Conservation (phyloP, 2,329 filamentous ascomycete species). For the Colletotrichum viniferum region DNA sequence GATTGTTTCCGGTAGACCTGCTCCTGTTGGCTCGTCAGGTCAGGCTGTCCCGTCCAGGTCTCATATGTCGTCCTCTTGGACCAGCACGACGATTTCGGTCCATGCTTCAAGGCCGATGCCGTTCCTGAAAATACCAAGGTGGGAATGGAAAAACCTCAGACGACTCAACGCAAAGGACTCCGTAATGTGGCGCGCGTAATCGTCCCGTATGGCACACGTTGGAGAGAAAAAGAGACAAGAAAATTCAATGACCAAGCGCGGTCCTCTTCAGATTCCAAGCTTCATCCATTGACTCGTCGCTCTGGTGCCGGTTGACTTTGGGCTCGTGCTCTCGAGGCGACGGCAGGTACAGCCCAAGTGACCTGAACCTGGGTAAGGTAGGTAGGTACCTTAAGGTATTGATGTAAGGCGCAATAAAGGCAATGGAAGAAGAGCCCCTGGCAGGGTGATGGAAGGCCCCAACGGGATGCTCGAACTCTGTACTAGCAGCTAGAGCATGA, state of each 20-base stretch:
- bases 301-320: neutral
- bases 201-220: neutral
- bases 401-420: neutral
- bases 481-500: neutral
- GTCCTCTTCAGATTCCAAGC: neutral
- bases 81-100: neutral
- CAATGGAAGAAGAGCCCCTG: neutral
- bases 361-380: neutral
- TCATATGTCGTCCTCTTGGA: neutral
- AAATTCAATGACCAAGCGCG: neutral
- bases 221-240: neutral
- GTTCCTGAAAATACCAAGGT: neutral
- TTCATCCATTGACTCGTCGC: neutral
- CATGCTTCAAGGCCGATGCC: neutral
- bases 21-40: neutral
- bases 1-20: neutral
- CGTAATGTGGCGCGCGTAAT: neutral
- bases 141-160: conserved; percentile 14
- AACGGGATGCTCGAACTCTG: neutral
- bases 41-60: neutral
- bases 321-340: neutral
- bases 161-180: conserved; percentile 12
- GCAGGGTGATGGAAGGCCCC: neutral
- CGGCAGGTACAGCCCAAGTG: neutral
- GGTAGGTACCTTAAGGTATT: neutral